Percentiles rank a stretch among this genome's conserved stretches.
Evolutionary conservation across 495 filamentous ascomycete genomes (phyloP).

Genomic region (Gamarada debralockiae): DNA sequence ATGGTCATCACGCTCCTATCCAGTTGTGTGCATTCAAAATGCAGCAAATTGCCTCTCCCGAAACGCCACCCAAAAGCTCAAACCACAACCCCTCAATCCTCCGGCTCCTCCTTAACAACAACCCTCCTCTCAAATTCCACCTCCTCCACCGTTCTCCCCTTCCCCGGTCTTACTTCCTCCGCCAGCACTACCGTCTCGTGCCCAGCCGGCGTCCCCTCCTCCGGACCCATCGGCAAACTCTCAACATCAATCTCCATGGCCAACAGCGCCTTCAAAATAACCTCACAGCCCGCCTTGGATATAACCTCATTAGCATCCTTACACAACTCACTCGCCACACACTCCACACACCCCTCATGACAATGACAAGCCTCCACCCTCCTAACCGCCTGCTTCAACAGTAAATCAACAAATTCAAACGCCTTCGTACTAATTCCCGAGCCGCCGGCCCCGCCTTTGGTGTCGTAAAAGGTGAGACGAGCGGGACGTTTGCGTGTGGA

Average conservation of each 20-base stretch:
- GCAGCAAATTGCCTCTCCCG: too few relatives aligned
- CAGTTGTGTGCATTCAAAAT: too few relatives aligned
- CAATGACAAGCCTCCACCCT: slow-evolving; percentile 70
- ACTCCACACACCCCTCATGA: slow-evolving; percentile 80
- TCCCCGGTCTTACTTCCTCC: slow-evolving; percentile 23
- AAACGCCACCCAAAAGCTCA: too few relatives aligned
- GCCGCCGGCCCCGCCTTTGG: slow-evolving; percentile 79
- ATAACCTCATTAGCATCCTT: slow-evolving; percentile 87
- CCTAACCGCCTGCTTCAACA: slow-evolving; percentile 74
- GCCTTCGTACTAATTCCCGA: slow-evolving; percentile 87
- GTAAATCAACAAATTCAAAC: slow-evolving; percentile 82
- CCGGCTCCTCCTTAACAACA: slow-evolving; percentile 10
- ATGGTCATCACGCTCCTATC: too few relatives aligned
- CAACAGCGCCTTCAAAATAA: slow-evolving; percentile 73
- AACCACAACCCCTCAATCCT: slow-evolving; percentile 5
- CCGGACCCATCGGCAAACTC: slow-evolving; percentile 74
- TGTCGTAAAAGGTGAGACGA: slow-evolving; percentile 89
- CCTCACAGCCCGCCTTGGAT: slow-evolving; percentile 83
- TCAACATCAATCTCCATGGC: slow-evolving; percentile 74
- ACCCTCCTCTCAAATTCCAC: slow-evolving; percentile 36
- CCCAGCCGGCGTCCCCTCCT: slow-evolving; percentile 53
- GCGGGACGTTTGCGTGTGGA: slow-evolving; percentile 80
- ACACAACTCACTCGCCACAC: slow-evolving; percentile 78
- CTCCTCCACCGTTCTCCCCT: slow-evolving; percentile 38
- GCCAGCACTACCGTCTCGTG: slow-evolving; percentile 84